Base-by-base conservation (phyloP, 768 basidiomycete species). In the Rhodosporidiobolus sp. region DNA sequence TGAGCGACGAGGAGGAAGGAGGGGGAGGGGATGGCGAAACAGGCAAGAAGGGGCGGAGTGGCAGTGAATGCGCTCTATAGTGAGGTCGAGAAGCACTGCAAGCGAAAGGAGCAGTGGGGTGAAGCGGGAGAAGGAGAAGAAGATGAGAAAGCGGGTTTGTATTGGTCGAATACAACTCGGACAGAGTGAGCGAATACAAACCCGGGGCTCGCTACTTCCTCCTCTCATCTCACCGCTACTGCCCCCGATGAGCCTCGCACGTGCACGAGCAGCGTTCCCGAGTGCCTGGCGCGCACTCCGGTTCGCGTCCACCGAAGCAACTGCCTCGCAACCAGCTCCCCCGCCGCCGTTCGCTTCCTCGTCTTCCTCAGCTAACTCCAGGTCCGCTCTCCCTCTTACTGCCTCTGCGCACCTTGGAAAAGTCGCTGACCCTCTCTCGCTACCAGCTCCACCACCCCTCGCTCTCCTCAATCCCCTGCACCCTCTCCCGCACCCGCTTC, bases 191-290 rank as follows among this genome's bases (percentile, higher is more conserved):
- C n/a, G n/a, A n/a, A n/a, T n/a, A n/a, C n/a, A n/a, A n/a, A n/a
- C n/a, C n/a, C n/a, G n/a, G n/a, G 45, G 38, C 34, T 22, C 22
- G 20, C 30, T 20, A 32, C 34, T 49, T 20, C 45, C 8, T 11
- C 22, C 3, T 49, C 45, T 17, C 59, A n/a, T 48, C 48, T 28
- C 54, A 5, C 19, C 30, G 54, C 57, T 43, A 12, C 8, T 19
- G 30, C 53, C 48, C 43, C 54, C 56, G n/a, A 70, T 70, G 69
- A 70, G 58, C 55, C 7, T 63, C n/a, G 22, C 22, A 4, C 57
- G 57, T 24, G 22, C 56, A 55, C 61, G 54, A 16, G 35, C 53
- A 63, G 35, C 7, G 11, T 20, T 65, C 12, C n/a, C 28, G 6
- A 19, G 30, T 11, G 45, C 32, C 0, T 0, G 24, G 6, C 38